These are phyloP conservation scores for Aspergillus persii DNA, from an alignment of 2,329 filamentous ascomycete species.

Conservation along the genomic window DNA sequence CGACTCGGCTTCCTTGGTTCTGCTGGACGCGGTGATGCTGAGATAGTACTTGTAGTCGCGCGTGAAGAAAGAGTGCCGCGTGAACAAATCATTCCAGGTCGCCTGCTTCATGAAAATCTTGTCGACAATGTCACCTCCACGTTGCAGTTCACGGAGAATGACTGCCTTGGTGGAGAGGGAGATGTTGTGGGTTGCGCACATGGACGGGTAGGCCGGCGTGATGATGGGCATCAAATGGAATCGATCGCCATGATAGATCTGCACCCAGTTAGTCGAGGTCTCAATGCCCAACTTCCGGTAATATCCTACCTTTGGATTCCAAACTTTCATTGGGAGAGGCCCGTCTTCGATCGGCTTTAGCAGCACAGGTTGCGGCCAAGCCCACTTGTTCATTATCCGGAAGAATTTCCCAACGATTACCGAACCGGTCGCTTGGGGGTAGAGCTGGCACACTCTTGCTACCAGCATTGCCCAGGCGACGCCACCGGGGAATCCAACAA, in stretches of 20 bases:
- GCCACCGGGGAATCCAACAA: slow-evolving; percentile 93
- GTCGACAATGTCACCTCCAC: slow-evolving; percentile 73
- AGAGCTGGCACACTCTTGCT: slow-evolving; percentile 91
- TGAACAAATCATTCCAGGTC: slow-evolving; percentile 84
- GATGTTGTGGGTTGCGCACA: slow-evolving; percentile 96
- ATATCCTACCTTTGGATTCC: slow-evolving; percentile 77
- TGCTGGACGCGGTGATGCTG: slow-evolving; percentile 78
- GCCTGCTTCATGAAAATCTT: slow-evolving; percentile 74
- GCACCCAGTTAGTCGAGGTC: slow-evolving; percentile 1
- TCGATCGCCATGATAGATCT: slow-evolving; percentile 76
- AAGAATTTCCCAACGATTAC: slow-evolving; percentile 94
- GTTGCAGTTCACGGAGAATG: slow-evolving; percentile 77
- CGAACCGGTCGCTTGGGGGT: slow-evolving; percentile 85
- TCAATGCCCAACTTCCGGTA: not conserved
- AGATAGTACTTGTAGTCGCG: slow-evolving; percentile 93
- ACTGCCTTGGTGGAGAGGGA: slow-evolving; percentile 80
- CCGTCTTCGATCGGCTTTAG: slow-evolving; percentile 85
- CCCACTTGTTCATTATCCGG: slow-evolving; percentile 83
- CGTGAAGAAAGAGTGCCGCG: slow-evolving; percentile 91
- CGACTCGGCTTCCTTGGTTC: slow-evolving; percentile 77
- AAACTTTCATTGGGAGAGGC: slow-evolving; percentile 77
- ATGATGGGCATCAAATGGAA: slow-evolving; percentile 97
- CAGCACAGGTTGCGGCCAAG: slow-evolving; percentile 90
- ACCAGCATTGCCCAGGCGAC: slow-evolving; percentile 99
- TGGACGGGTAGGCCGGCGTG: slow-evolving; percentile 93